Evolutionary conservation across 345 rosid species (phyloP).

Genomic region (Hibiscus syriacus): DNA sequence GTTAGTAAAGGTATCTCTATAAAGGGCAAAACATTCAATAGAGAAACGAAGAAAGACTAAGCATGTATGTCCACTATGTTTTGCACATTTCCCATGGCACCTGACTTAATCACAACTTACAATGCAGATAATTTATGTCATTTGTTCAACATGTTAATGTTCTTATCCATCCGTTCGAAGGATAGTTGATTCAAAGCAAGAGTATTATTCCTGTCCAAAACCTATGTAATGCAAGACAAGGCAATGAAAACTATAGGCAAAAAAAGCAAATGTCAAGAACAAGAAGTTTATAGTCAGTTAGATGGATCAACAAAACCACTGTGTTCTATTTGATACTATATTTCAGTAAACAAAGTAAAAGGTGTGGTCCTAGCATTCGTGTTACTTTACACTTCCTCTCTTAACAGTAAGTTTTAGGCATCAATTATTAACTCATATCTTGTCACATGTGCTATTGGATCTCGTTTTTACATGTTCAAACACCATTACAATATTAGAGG

Average conservation of each 20-base stretch:
- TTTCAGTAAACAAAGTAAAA: neutral
- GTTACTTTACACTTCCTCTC: neutral
- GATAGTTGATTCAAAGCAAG: neutral
- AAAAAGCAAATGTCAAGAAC: neutral
- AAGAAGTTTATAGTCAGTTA: neutral
- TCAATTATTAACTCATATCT: neutral
- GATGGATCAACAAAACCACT: neutral
- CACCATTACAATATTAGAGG: neutral
- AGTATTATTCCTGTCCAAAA: neutral
- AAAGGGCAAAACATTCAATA: slow-evolving; percentile 1
- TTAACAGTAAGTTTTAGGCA: neutral
- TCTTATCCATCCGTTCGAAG: neutral
- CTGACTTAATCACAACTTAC: neutral
- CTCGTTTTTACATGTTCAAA: neutral
- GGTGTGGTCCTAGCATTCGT: neutral
- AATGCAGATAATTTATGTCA: neutral
- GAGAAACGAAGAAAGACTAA: neutral
- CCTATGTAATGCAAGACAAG: neutral
- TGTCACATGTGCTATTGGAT: neutral
- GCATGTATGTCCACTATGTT: neutral
- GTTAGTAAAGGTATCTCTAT: slow-evolving; percentile 7
- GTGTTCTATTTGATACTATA: neutral
- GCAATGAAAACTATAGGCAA: neutral
- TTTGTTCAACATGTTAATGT: neutral
- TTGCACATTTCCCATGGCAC: neutral